Base-by-base conservation (phyloP, 1,284 basidiomycete species). In the Amylostereum areolatum region DNA sequence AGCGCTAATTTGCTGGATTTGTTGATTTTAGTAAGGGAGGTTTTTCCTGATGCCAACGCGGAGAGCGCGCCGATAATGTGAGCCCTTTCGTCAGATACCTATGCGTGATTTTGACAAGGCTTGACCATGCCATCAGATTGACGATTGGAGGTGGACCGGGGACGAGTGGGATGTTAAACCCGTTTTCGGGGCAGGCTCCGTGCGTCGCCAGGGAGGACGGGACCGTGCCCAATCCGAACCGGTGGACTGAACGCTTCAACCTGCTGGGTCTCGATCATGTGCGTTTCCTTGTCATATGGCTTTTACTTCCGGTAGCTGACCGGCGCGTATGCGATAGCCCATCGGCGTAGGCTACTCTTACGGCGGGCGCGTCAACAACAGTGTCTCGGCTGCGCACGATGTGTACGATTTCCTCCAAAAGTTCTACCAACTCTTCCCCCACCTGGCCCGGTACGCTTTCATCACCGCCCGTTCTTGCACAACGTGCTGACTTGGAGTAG, bases 331-430 rank as follows among this genome's bases (percentile, higher is more conserved):
- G 25, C 40, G 33, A 43, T 32, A 66, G 65, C 66, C 64, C 7
- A 57, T 67, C 28, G 64, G 63, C 7, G 63, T 55, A 3, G 65
- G 66, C 7, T 64, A 60, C 41, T 69, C 66, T 2, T 66, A 66
- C 47, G 66, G 66, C 2, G 43, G 53, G 3, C 46, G 30, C 2
- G 63, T 67, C 1, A 63, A 65, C 49, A 66, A 61, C 39, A 66
- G 64, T 30, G 55, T 57, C 0, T 53, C 52, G 11, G 63, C 64
- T 3, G 65, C 65, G 1, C 42, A 57, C 39, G 66, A 68, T 50
- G 62, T 62, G 25, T 68, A 66, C 49, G 66, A 66, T 51, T 69
- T 68, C 50, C 40, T 68, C 31, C 64, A 67, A 47, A 66, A 64
- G 43, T 65, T 68, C 53, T 66, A 60, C 53, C 46, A 50, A 2